Evolutionary conservation across 1,284 basidiomycete species (phyloP).

Genomic region (Irpex sp.): DNA sequence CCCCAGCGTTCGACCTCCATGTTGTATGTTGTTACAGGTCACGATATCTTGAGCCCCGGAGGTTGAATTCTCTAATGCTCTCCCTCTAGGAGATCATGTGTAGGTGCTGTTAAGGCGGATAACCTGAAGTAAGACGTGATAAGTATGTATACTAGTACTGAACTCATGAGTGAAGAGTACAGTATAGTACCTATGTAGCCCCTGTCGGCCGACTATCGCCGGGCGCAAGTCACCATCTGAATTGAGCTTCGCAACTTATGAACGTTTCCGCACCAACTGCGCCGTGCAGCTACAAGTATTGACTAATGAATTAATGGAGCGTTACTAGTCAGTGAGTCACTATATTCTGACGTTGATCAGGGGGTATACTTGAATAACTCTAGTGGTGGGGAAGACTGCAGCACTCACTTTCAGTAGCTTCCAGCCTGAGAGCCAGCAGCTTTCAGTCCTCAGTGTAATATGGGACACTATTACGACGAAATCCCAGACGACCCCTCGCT

Average conservation of each 20-base stretch:
- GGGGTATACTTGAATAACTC: background rate
- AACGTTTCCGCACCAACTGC: too few relatives aligned
- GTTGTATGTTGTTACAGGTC: too few relatives aligned
- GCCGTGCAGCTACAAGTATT: too few relatives aligned
- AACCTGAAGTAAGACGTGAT: too few relatives aligned
- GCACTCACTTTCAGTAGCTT: background rate
- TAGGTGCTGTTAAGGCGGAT: too few relatives aligned
- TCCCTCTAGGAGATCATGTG: too few relatives aligned
- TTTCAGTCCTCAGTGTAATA: slow-evolving; percentile 27
- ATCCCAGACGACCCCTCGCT: slow-evolving; percentile 48
- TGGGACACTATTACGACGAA: slow-evolving; percentile 56
- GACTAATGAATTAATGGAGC: too few relatives aligned
- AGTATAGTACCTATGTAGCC: background rate
- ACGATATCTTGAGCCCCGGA: too few relatives aligned
- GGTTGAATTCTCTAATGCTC: too few relatives aligned
- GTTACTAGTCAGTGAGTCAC: background rate
- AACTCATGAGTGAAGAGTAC: background rate
- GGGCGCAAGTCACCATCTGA: background rate
- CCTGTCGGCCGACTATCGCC: background rate
- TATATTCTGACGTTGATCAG: background rate
- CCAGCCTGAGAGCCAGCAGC: too few relatives aligned
- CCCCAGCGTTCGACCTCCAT: too few relatives aligned
- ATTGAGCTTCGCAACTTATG: background rate
- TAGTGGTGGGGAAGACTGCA: background rate
- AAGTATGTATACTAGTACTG: too few relatives aligned